Conservation (phyloP, 805 yeast genomes). For the Spathaspora sp. region DNA sequence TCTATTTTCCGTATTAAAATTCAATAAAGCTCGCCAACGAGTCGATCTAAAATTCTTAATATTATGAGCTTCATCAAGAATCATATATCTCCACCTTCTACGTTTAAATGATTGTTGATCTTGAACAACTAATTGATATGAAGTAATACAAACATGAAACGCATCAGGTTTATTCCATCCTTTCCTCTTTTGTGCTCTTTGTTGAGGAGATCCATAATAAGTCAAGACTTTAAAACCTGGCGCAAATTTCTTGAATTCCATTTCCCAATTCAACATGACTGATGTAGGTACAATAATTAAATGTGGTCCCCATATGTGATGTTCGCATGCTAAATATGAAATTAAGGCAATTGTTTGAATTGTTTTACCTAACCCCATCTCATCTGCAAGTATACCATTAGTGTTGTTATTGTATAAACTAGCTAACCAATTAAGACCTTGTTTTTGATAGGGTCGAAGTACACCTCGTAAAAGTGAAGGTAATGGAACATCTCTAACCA, state of each 20-base stretch:
- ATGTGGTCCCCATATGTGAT: conserved; percentile 97
- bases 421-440: conserved; percentile 96
- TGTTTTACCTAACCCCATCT: conserved; percentile 97
- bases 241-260: conserved; percentile 97
- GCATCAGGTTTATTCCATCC: conserved; percentile 98
- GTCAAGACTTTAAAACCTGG: conserved; percentile 96
- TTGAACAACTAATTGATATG: conserved; percentile 95
- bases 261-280: conserved; percentile 97
- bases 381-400: conserved; percentile 96
- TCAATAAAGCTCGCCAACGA: conserved; percentile 93
- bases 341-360: conserved; percentile 90
- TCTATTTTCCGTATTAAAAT: conserved; percentile 89
- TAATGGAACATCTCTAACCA: conserved; percentile 62
- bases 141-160: conserved; percentile 95
- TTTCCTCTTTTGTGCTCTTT: conserved; percentile 88
- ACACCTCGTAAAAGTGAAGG: conserved; percentile 80
- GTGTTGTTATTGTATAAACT: conserved; percentile 88
- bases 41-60: conserved; percentile 95
- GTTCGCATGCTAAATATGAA: conserved; percentile 87
- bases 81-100: conserved; percentile 94
- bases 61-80: conserved; percentile 96
- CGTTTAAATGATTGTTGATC: conserved; percentile 93
- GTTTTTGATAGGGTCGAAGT: conserved; percentile 87
- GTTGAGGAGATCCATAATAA: conserved; percentile 95
- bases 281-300: conserved; percentile 95